A percentile compares a stretch with the other conserved stretches of the same genome.
phyloP scores from a whole-genome alignment of 192 early-diverging fungal genomes.

The Coemansia sp. region DNA sequence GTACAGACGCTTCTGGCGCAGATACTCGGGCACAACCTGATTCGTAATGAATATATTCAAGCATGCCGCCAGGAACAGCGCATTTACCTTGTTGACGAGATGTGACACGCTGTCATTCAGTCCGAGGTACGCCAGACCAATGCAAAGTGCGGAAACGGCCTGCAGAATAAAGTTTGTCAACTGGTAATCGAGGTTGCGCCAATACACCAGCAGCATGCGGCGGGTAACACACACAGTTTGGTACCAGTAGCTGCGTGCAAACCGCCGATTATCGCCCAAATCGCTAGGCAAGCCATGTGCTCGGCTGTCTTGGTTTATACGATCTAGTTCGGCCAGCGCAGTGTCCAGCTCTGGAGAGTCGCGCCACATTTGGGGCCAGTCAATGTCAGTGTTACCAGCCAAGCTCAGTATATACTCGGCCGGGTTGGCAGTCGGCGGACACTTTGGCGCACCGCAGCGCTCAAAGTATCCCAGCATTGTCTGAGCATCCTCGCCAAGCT shows the following conservation, averaged over 20 bases:
- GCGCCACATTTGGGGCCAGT: conserved; percentile 76
- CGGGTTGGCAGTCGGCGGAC: conserved; percentile 67
- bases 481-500: conserved; percentile 64
- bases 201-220: conserved; percentile 68
- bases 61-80: conserved; percentile 50
- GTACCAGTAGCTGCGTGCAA: conserved; percentile 33
- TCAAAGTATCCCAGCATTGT: conserved; percentile 77
- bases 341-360: conserved; percentile 52
- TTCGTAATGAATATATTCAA: conserved; percentile 61
- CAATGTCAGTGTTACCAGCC: conserved; percentile 57
- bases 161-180: conserved; percentile 60
- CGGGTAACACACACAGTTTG: conserved; percentile 60
- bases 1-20: conserved; percentile 59
- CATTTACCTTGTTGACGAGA: conserved; percentile 61
- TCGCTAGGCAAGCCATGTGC: not conserved
- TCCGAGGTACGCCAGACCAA: conserved; percentile 69
- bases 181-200: conserved; percentile 70
- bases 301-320: conserved; percentile 31
- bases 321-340: conserved; percentile 56
- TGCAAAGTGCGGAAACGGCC: conserved; percentile 56
- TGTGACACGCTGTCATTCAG: conserved; percentile 55
- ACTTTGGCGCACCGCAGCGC: conserved; percentile 65
- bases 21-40: conserved; percentile 64
- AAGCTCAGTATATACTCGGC: conserved; percentile 85
- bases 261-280: conserved; percentile 27